Evolutionary conservation across 768 basidiomycete species (phyloP).

Genomic region (Tylopilus intermedius): DNA sequence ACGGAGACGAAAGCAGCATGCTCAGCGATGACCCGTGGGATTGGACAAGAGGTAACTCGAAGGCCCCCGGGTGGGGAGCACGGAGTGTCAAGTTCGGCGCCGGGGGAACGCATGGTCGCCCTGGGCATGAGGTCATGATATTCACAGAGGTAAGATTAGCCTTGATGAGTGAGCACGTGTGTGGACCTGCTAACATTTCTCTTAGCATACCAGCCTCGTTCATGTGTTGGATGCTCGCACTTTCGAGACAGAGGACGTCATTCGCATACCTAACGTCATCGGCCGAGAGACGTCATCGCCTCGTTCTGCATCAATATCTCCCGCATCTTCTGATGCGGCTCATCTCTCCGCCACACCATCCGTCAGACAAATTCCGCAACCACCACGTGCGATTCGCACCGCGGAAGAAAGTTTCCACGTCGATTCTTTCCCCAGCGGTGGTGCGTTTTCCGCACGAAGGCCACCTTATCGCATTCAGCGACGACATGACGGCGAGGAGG

Average conservation of each 20-base stretch:
- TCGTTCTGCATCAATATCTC: constrained; percentile 10
- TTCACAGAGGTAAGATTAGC: constrained; percentile 74
- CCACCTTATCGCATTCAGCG: constrained; percentile 18
- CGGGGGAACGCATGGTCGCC: constrained; percentile 42
- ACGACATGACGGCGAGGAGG: constrained; percentile 25
- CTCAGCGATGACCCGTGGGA: constrained; percentile 64
- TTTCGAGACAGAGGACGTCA: constrained; percentile 70
- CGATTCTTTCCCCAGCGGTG: constrained; percentile 13
- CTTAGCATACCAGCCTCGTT: constrained; percentile 72
- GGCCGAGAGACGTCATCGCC: constrained; percentile 15
- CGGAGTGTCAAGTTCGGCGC: constrained; percentile 82
- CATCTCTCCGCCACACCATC: constrained; percentile 8
- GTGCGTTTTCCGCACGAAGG: constrained; percentile 17
- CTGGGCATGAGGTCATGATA: constrained; percentile 71
- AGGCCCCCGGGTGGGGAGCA: constrained; percentile 78
- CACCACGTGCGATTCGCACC: constrained; percentile 42
- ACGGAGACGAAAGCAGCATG: constrained; percentile 46
- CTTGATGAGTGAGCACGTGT: neutral
- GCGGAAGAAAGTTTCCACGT: constrained; percentile 55
- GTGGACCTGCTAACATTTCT: constrained; percentile 8
- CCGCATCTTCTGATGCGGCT: constrained; percentile 7
- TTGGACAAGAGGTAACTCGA: constrained; percentile 52
- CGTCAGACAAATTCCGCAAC: constrained; percentile 15
- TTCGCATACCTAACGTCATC: constrained; percentile 48
- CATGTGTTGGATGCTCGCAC: constrained; percentile 86